Evolutionary conservation across 2,329 filamentous ascomycete genomes (phyloP), one percentile per base, ranked within the genome.

Genomic region (Arthrobotrys sinensis): DNA sequence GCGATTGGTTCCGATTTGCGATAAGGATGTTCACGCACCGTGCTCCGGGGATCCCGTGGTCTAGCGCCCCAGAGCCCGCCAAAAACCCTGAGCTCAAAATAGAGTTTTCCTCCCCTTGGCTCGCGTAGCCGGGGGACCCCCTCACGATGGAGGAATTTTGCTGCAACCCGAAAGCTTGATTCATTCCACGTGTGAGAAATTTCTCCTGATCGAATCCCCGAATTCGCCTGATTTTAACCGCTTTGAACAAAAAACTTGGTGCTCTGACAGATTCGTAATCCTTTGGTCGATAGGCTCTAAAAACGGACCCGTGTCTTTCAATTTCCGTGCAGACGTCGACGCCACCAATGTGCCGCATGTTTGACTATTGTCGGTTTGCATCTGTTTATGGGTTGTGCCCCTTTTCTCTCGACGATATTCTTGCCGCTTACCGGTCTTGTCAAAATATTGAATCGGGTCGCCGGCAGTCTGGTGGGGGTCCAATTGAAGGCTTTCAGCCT

Each of bases 171-270:
- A 64, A 64, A 43, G 38, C 40, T 64, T 45, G 21, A 46, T 38
- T 45, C 60, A 46, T 48, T 48, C 60, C 60, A 64, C 60, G 60
- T 64, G 60, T 46, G 19, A 64, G 60, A 64, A 45, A 64, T 64
- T 64, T 64, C 36, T 64, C 40, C 60, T 64, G 40, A 46, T 48
- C 45, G 21, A 28, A 64, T 16, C 7, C 32, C 4, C 6, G 11
- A 43, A 38, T 16, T 45, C 36, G 12, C 32, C 38, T 16, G 36
- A 43, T 48, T 64, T 55, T 55, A 64, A 45, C 60, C 38, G 60
- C 60, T 48, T 48, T 64, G 19, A 24, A 64, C 14, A 7, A 46
- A 40, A 12, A 1, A 14, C 12, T 2, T 12, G 12, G 57, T 32
- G 8, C 38, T 63, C 36, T 63, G 19, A 43, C 16, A 10, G 24